These are phyloP conservation scores for Tilletia indica DNA, from an alignment of 1,284 basidiomycete genomes.

Conservation along the genomic window DNA sequence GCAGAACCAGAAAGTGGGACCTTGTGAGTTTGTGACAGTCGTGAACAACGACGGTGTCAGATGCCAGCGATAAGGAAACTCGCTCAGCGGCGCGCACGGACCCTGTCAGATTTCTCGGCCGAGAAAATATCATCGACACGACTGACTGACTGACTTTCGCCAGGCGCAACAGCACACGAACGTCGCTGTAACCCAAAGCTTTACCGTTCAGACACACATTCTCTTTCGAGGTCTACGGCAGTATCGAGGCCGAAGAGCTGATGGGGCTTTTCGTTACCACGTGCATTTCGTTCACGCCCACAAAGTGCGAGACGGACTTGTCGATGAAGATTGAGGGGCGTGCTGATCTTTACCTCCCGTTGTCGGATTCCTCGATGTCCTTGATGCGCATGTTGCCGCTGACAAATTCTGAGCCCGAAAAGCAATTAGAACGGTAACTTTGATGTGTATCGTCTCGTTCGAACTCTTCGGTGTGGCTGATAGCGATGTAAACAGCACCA, in stretches of 20 bases:
- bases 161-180: too few species aligned
- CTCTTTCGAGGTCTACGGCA: not conserved
- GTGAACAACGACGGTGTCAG: too few species aligned
- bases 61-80: too few species aligned
- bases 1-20: too few species aligned
- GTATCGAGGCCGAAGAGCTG: slow-evolving; percentile 11
- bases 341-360: not conserved
- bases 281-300: slow-evolving; percentile 3
- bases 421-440: too few species aligned
- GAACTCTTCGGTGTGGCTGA: slow-evolving; percentile 10
- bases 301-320: not conserved
- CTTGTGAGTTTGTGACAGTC: too few species aligned
- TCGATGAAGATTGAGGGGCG: not conserved
- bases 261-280: not conserved
- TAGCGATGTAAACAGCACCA: too few species aligned
- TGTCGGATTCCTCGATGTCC: not conserved
- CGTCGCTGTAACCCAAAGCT: too few species aligned
- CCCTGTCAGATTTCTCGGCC: too few species aligned
- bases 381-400: slow-evolving; percentile 1
- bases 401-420: slow-evolving; percentile 2
- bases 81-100: too few species aligned
- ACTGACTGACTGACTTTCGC: too few species aligned
- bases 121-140: too few species aligned
- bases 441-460: not conserved
- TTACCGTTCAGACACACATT: not conserved